Evolutionary conservation across 176 grass and related monocot genomes (phyloP).

Genomic region (Oropetium thomaeum): DNA sequence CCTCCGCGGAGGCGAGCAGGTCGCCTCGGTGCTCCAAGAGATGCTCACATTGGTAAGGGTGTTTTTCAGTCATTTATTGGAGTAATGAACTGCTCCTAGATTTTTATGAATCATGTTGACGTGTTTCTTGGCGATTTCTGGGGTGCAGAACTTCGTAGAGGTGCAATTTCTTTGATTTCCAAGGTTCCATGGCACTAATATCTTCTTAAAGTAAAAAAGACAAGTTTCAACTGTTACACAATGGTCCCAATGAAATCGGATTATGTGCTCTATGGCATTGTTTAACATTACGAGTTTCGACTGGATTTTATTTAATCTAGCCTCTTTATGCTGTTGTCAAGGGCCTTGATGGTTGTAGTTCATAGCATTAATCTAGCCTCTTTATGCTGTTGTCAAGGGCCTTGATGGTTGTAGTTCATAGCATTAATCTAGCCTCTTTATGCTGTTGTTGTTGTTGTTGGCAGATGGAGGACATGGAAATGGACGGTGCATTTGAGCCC

Average conservation of each 20-base stretch:
- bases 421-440: background rate
- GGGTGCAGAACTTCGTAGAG: background rate
- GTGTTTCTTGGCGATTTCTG: background rate
- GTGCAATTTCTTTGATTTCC: background rate
- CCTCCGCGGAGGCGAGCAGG: constrained; percentile 89
- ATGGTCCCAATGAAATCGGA: background rate
- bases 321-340: too few species aligned
- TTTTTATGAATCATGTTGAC: background rate
- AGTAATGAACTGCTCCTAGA: background rate
- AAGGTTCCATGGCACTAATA: background rate
- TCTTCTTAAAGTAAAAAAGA: background rate
- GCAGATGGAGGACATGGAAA: constrained; percentile 92
- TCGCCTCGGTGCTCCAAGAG: constrained; percentile 89
- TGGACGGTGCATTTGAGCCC: constrained; percentile 64
- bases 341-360: background rate
- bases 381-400: too few species aligned
- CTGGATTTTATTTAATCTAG: too few species aligned
- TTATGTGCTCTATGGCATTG: background rate
- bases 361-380: too few species aligned
- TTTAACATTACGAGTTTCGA: background rate
- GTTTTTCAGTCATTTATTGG: background rate
- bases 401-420: background rate
- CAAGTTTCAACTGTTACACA: background rate
- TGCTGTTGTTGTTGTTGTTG: background rate
- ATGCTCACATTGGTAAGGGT: constrained; percentile 75